Base-by-base conservation (phyloP, 2,329 filamentous ascomycete genomes). In the Cryphonectria japonica region DNA sequence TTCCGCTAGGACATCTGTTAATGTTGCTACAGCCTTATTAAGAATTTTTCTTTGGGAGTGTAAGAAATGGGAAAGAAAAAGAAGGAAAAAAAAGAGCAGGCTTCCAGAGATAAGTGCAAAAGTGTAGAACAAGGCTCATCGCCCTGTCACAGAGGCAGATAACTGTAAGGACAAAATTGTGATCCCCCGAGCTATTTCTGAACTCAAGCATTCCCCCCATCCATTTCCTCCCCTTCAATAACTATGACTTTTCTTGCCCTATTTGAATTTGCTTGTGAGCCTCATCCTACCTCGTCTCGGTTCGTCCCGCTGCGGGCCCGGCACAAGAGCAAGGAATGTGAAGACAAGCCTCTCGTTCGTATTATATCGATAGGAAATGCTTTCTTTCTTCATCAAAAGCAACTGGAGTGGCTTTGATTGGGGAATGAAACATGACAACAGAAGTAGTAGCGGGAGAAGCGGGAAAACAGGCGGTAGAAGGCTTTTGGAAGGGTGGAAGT, bases 281-380 rank as follows among this genome's bases (percentile, higher is more conserved):
- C 29, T 59, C 54, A 32, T 59, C 29, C 26, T 59, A 14, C 54
- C 54, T 37, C 62, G 62, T 26, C 54, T 37, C 63, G 63, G 63
- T 32, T 43, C 43, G 63, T 65, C 26, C 63, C 63, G 63, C 63
- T 50, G 63, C 63, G 43, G 63, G 26, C 63, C 63, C 43, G 43
- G 50, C 63, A 34, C 26, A 43, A 9, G 29, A 65, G 43, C n/a
- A 65, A n/a, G 63, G 63, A 61, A 61, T 34, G n/a, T 61, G 34
- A 34, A 61, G 11, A 7, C 16, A 50, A 50, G 22, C 46, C 22
- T n/a, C 7, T n/a, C 22, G 46, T 50, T n/a, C 46, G 46, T 50
- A 50, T n/a, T 3, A 1, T 39, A 39, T 9, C 6, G 37, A 2
- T 13, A n/a, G 22, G n/a, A n/a, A 50, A 3, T n/a, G 22, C 22